A percentile compares a stretch with the other conserved stretches of the same genome.
phyloP scores from a whole-genome alignment of 371 early-diverging fungal genomes.

The Mortierella sp. region DNA sequence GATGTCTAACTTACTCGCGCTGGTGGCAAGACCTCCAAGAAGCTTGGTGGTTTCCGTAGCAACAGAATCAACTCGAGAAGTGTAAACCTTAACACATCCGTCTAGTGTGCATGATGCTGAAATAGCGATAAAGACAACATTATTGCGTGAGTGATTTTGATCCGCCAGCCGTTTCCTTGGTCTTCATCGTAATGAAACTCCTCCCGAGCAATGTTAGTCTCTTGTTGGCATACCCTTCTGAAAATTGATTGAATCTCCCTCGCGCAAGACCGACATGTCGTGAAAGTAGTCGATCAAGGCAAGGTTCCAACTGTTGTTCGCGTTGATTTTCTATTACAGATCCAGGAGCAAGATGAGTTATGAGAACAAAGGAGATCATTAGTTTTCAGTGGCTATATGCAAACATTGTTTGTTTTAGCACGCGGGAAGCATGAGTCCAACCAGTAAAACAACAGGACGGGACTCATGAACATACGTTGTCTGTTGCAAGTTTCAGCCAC shows the following conservation, averaged over 20 bases:
- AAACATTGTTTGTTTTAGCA: neutral
- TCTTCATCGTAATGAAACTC: neutral
- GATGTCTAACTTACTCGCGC: slow-evolving; percentile 62
- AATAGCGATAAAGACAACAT: neutral
- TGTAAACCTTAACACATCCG: slow-evolving; percentile 99
- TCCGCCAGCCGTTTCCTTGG: neutral
- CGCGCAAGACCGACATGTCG: slow-evolving; percentile 94
- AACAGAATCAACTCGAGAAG: slow-evolving; percentile 98
- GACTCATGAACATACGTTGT: slow-evolving; percentile 76
- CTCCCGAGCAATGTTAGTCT: neutral
- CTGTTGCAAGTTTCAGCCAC: slow-evolving; percentile 98
- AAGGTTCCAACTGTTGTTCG: slow-evolving; percentile 97
- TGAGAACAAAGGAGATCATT: slow-evolving; percentile 9
- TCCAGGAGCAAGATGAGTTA: neutral
- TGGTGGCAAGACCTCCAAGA: slow-evolving; percentile 87
- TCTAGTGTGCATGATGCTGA: slow-evolving; percentile 98
- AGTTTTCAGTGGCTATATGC: neutral
- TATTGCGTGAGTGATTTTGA: neutral
- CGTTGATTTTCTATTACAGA: slow-evolving; percentile 92
- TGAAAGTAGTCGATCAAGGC: slow-evolving; percentile 99
- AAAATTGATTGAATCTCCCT: slow-evolving; percentile 98
- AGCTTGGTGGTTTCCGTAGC: slow-evolving; percentile 96
- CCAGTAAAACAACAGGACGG: neutral
- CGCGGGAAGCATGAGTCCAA: neutral
- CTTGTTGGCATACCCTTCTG: slow-evolving; percentile 74